Conservation (phyloP, 2,329 filamentous ascomycete genomes). For the Penicillium griseofulvum region DNA sequence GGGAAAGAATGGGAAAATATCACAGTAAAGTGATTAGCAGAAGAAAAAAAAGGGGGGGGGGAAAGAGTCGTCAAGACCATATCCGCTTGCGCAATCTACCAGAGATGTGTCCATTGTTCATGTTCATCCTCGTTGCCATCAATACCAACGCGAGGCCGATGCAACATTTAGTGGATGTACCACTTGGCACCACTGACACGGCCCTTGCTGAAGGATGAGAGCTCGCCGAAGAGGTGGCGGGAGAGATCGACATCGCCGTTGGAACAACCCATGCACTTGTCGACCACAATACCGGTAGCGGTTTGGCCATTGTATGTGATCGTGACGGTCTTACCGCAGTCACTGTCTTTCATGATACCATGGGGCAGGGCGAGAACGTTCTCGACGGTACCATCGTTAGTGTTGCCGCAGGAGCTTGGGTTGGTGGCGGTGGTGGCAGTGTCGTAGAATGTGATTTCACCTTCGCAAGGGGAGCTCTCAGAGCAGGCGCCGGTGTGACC, state of each 20-base stretch:
- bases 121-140: background rate
- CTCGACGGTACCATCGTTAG: slow-evolving; percentile 56
- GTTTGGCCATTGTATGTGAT: slow-evolving; percentile 61
- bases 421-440: slow-evolving; percentile 59
- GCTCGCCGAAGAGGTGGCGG: slow-evolving; percentile 53
- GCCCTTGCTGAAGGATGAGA: slow-evolving; percentile 42
- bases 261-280: slow-evolving; percentile 73
- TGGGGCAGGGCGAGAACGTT: slow-evolving; percentile 68
- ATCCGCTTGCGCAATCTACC: slow-evolving; percentile 22
- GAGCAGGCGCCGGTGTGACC: slow-evolving; percentile 27
- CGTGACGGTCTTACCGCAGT: slow-evolving; percentile 67
- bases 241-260: slow-evolving; percentile 60
- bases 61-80: slow-evolving; percentile 22
- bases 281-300: slow-evolving; percentile 59
- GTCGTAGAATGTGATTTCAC: slow-evolving; percentile 73
- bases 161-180: slow-evolving; percentile 36
- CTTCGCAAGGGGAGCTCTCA: slow-evolving; percentile 39
- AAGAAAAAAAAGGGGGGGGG: slow-evolving; percentile 13
- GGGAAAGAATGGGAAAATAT: slow-evolving; percentile 17
- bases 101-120: slow-evolving; percentile 17
- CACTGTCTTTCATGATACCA: slow-evolving; percentile 65
- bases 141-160: slow-evolving; percentile 18
- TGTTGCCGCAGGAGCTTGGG: slow-evolving; percentile 58
- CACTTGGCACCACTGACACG: slow-evolving; percentile 44
- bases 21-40: slow-evolving; percentile 10